Percentiles rank a stretch among this genome's conserved stretches.
Evolutionary conservation across 176 grass and related monocot genomes (phyloP).

Genomic region (Eragrostis curvula): DNA sequence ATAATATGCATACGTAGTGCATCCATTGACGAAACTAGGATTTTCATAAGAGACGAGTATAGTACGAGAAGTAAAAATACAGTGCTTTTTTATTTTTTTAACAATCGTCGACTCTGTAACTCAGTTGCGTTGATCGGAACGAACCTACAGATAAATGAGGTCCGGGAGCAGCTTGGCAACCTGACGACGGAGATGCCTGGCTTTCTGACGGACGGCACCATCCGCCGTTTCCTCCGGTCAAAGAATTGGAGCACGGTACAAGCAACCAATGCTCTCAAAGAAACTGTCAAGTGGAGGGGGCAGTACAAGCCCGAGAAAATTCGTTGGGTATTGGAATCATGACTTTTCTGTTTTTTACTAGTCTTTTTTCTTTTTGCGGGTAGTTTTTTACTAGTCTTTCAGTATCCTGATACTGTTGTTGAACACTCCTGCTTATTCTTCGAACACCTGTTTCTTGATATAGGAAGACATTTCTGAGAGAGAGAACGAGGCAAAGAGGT

Average conservation of each 20-base stretch:
- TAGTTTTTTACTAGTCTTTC: too few relatives aligned
- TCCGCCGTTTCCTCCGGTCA: constrained; percentile 34
- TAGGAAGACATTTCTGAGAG: constrained; percentile 55
- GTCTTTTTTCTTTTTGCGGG: too few relatives aligned
- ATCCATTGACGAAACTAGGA: constrained; percentile 44
- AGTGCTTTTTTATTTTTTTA: too few relatives aligned
- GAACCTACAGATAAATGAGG: constrained; percentile 37
- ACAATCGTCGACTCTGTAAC: too few relatives aligned
- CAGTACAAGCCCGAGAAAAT: constrained; percentile 41
- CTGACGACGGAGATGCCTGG: constrained; percentile 14
- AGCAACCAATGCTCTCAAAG: constrained; percentile 39
- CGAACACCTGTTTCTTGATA: constrained; percentile 2
- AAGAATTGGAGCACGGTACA: constrained; percentile 40
- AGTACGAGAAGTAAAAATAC: too few relatives aligned
- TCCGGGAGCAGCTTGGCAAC: constrained; percentile 22
- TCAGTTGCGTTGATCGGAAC: too few relatives aligned
- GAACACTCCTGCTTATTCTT: constrained; percentile 17
- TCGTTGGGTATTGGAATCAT: constrained; percentile 28
- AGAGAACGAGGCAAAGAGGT: constrained; percentile 35
- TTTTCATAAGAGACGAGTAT: too few relatives aligned
- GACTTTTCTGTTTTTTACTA: background rate
- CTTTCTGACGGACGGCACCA: constrained; percentile 34
- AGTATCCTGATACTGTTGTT: too few relatives aligned
- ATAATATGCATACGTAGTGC: background rate
- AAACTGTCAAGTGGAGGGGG: constrained; percentile 41